phyloP scores from a whole-genome alignment of 768 basidiomycete genomes.

The Hygrophorus russula region DNA sequence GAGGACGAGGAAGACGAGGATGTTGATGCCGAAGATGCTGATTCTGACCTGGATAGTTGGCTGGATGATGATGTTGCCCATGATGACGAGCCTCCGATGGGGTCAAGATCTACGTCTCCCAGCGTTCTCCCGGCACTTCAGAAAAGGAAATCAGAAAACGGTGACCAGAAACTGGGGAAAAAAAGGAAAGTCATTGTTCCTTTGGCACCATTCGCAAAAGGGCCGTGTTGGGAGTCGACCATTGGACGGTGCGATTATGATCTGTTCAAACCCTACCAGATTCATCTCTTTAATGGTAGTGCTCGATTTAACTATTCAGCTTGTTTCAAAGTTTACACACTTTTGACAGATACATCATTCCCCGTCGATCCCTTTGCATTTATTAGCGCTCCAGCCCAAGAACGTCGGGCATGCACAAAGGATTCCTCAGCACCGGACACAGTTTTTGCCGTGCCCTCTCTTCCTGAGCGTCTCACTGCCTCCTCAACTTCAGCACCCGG shows the following conservation, averaged over 20 bases:
- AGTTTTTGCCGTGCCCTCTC: conserved; percentile 35
- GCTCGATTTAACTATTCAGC: conserved; percentile 1
- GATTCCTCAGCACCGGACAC: conserved; percentile 12
- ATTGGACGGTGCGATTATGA: conserved; percentile 61
- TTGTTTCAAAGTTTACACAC: conserved; percentile 1
- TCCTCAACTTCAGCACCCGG: conserved; percentile 5
- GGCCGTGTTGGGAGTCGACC: conserved; percentile 68
- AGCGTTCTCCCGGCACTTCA: conserved; percentile 24
- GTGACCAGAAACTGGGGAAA: conserved; percentile 41
- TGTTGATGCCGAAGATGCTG: conserved; percentile 41
- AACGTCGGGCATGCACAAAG: conserved; percentile 7
- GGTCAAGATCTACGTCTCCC: conserved; percentile 26
- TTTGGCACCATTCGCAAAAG: conserved; percentile 71
- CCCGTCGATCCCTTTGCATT: conserved; percentile 75
- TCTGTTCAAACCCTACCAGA: conserved; percentile 61
- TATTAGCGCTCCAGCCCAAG: conserved; percentile 33
- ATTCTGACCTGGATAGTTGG: conserved; percentile 74
- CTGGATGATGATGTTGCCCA: conserved; percentile 71
- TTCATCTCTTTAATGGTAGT: conserved; percentile 79
- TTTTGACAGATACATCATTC: conserved; percentile 49
- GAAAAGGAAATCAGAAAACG: conserved; percentile 63
- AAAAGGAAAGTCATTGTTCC: conserved; percentile 71
- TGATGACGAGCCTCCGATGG: conserved; percentile 45
- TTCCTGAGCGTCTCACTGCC: conserved; percentile 24
- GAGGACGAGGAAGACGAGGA: conserved; percentile 62